phyloP scores from a whole-genome alignment of 352 stramenopile genomes.

The Phytophthora pluvialis region DNA sequence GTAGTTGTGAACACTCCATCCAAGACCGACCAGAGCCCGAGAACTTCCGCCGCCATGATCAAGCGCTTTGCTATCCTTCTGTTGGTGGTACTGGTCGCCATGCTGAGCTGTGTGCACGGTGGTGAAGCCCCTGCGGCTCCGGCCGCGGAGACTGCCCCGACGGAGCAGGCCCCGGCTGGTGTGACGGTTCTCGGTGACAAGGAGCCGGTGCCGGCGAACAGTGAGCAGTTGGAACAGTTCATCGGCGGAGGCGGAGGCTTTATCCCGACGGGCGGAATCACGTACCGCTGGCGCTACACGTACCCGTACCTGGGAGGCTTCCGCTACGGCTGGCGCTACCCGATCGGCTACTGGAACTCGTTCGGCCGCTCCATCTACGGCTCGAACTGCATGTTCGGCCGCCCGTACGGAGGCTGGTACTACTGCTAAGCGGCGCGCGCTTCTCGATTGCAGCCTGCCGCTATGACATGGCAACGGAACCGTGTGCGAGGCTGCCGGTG shows the following conservation, averaged over 20 bases:
- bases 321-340: conserved; percentile 51
- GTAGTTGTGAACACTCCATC: conserved; percentile 17
- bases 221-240: conserved; percentile 35
- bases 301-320: conserved; percentile 28
- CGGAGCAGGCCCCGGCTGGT: conserved; percentile 32
- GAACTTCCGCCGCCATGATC: conserved; percentile 23
- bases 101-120: conserved; percentile 30
- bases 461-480: conserved; percentile 22
- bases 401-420: conserved; percentile 37
- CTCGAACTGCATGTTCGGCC: conserved; percentile 34
- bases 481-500: conserved; percentile 20
- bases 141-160: neutral
- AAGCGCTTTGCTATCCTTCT: conserved; percentile 34
- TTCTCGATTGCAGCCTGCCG: conserved; percentile 20
- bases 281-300: conserved; percentile 43
- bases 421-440: conserved; percentile 42
- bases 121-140: conserved; percentile 26
- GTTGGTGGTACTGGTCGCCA: conserved; percentile 34
- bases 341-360: conserved; percentile 44
- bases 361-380: conserved; percentile 43
- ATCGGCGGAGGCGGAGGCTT: conserved; percentile 33
- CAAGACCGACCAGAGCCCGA: conserved; percentile 1
- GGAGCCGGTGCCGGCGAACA: conserved; percentile 28
- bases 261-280: conserved; percentile 39
- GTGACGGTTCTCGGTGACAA: conserved; percentile 30